These are phyloP conservation scores for Claviceps fusiformis DNA, from an alignment of 2,329 filamentous ascomycete genomes.

Conservation along the genomic window DNA sequence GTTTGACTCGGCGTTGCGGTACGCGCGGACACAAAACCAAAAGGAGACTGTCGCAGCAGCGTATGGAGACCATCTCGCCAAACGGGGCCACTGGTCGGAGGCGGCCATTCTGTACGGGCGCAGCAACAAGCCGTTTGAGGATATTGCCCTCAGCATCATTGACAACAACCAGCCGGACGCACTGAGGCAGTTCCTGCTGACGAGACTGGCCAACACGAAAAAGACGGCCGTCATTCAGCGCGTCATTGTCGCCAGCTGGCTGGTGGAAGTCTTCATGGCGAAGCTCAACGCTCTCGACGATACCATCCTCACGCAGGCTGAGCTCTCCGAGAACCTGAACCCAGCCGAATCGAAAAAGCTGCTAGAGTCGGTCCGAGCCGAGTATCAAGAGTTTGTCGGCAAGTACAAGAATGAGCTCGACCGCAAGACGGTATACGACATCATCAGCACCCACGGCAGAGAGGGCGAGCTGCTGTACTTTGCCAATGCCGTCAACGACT, in stretches of 20 bases:
- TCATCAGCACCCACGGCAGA: constrained; percentile 87
- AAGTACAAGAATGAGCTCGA: constrained; percentile 83
- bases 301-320: constrained; percentile 78
- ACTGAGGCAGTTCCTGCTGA: constrained; percentile 73
- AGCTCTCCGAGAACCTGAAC: constrained; percentile 59
- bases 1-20: constrained; percentile 77
- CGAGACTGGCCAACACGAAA: constrained; percentile 70
- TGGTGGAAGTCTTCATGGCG: constrained; percentile 93
- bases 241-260: constrained; percentile 89
- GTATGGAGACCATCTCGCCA: constrained; percentile 77
- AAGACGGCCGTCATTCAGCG: constrained; percentile 82
- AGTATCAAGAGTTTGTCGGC: constrained; percentile 78
- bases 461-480: constrained; percentile 89
- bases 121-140: constrained; percentile 93
- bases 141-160: constrained; percentile 83
- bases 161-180: constrained; percentile 85
- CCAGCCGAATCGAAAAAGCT: constrained; percentile 59
- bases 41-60: constrained; percentile 86
- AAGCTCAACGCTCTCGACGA: constrained; percentile 93
- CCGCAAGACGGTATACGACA: constrained; percentile 82
- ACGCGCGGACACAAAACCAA: constrained; percentile 66
- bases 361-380: constrained; percentile 54
- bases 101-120: constrained; percentile 85
- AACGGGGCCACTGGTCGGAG: constrained; percentile 69
- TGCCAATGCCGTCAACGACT: constrained; percentile 77